phyloP scores from a whole-genome alignment of 2,329 filamentous ascomycete species.

The Leptographium galeiforme region DNA sequence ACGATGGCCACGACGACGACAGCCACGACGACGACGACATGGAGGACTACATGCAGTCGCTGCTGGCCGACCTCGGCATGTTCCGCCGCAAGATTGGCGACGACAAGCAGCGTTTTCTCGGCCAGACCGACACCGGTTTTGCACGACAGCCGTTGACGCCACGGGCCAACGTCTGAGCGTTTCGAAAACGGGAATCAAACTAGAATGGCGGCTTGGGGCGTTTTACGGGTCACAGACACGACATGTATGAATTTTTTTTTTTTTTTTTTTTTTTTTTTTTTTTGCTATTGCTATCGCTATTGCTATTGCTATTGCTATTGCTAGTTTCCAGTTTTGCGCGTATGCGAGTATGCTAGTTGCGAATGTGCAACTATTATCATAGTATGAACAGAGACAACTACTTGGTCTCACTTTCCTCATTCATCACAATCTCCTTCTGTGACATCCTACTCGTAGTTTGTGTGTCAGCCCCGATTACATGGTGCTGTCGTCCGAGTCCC shows the following conservation, averaged over 20 bases:
- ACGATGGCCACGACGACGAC: conserved; percentile 21
- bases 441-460: no score
- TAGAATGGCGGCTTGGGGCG: neutral
- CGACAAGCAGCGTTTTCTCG: conserved; percentile 61
- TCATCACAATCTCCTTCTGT: no score
- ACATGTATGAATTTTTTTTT: neutral
- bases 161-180: conserved; percentile 18
- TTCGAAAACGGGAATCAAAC: neutral
- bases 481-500: no score
- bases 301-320: no score
- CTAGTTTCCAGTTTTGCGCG: neutral
- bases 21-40: conserved; percentile 45
- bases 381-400: no score
- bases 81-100: conserved; percentile 80
- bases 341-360: neutral
- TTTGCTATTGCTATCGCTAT: no score
- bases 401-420: no score
- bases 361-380: no score
- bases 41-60: conserved; percentile 72
- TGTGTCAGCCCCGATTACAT: no score
- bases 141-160: conserved; percentile 37
- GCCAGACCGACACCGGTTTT: conserved; percentile 34
- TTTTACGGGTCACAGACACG: neutral
- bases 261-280: no score
- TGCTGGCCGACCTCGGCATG: conserved; percentile 65